Evolutionary conservation across 2,329 filamentous ascomycete species (phyloP).

Genomic region (Fusarium annulatum): DNA sequence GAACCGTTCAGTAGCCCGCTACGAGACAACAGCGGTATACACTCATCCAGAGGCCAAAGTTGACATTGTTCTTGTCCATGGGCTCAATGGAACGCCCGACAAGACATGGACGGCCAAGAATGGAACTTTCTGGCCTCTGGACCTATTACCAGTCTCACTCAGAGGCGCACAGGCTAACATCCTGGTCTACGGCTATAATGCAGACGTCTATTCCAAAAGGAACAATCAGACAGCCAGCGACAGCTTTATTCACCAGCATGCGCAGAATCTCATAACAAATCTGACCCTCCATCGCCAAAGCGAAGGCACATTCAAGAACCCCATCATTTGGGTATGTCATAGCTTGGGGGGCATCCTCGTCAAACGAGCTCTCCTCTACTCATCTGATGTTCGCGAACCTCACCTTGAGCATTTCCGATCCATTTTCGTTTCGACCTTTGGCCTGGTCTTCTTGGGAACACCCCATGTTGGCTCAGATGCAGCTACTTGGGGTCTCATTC

Average conservation of each 20-base stretch:
- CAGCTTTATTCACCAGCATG: constrained; percentile 76
- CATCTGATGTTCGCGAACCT: constrained; percentile 68
- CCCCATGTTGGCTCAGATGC: constrained; percentile 77
- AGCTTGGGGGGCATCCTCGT: constrained; percentile 78
- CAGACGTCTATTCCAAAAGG: constrained; percentile 66
- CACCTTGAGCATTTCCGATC: constrained; percentile 73
- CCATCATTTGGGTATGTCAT: constrained; percentile 82
- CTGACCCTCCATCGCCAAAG: constrained; percentile 72
- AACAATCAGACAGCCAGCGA: constrained; percentile 68
- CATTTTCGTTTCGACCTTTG: constrained; percentile 80
- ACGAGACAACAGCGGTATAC: constrained; percentile 69
- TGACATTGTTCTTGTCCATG: constrained; percentile 78
- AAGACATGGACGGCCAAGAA: constrained; percentile 70
- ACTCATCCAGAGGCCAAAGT: constrained; percentile 68
- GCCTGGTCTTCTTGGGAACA: constrained; percentile 80
- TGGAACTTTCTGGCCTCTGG: constrained; percentile 74
- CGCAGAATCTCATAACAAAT: constrained; percentile 73
- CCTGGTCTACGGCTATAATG: constrained; percentile 80
- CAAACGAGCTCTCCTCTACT: constrained; percentile 76
- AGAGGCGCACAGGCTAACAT: constrained; percentile 69
- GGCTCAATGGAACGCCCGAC: constrained; percentile 73
- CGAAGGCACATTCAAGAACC: constrained; percentile 66
- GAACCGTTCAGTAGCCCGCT: constrained; percentile 54
- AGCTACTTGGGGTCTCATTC: constrained; percentile 73
- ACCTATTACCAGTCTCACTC: constrained; percentile 72